Conservation (phyloP, 2,329 filamentous ascomycete genomes). For the Teratosphaeria pseudoeucalypti region DNA sequence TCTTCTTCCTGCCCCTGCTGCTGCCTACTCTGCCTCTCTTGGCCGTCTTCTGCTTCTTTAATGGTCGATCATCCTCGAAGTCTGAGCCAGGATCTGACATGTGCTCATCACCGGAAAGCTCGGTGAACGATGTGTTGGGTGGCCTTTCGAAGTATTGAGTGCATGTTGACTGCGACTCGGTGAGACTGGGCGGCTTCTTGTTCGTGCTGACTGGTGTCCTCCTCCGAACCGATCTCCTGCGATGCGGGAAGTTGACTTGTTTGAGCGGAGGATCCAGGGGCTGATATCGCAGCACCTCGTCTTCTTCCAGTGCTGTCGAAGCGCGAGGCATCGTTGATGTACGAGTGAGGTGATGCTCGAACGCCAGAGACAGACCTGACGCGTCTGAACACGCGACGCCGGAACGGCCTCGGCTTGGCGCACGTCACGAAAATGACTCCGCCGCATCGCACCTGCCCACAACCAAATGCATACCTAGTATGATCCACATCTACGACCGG, state of each 20-base stretch:
- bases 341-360: not conserved
- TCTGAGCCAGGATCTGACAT: not conserved
- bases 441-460: not conserved
- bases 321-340: not conserved
- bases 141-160: not conserved
- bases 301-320: not conserved
- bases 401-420: not conserved
- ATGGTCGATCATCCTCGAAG: not conserved
- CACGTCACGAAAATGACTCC: not conserved
- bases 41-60: conserved; percentile 2
- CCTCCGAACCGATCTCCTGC: not conserved
- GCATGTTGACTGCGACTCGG: conserved; percentile 3
- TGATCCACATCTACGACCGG: not conserved
- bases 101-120: not conserved
- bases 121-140: not conserved
- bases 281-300: not conserved
- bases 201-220: not conserved
- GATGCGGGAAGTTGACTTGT: not conserved
- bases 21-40: conserved; percentile 1
- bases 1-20: conserved; percentile 3
- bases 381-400: not conserved
- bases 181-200: not conserved
- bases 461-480: not conserved
- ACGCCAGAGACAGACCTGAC: not conserved
- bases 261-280: not conserved